phyloP scores from a whole-genome alignment of 1,284 basidiomycete genomes.

The Irpex rosettiformis region DNA sequence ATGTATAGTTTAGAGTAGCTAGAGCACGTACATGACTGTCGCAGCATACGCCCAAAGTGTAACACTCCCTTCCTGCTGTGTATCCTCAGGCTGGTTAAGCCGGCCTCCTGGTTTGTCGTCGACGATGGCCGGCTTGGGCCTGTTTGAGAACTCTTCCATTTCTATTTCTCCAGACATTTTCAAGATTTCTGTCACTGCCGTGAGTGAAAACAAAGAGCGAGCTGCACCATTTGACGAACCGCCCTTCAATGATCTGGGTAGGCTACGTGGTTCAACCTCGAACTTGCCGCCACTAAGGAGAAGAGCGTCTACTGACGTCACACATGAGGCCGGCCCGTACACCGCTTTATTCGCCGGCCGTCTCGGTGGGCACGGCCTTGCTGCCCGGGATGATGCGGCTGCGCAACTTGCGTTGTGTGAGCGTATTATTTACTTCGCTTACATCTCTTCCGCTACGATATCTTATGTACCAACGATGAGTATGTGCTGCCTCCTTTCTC shows the following conservation, averaged over 20 bases:
- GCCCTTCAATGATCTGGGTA: background rate
- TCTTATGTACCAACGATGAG: background rate
- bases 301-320: background rate
- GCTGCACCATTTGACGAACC: background rate
- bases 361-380: background rate
- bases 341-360: background rate
- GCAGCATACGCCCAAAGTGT: conserved; percentile 47
- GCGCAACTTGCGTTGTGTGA: background rate
- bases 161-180: conserved; percentile 26
- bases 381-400: background rate
- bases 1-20: too few relatives aligned
- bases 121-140: conserved; percentile 7
- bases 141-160: conserved; percentile 28
- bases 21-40: conserved; percentile 40
- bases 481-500: background rate
- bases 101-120: conserved; percentile 5
- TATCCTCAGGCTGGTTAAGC: conserved; percentile 14
- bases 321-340: background rate
- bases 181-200: background rate
- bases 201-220: background rate
- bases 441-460: background rate
- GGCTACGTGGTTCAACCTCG: too few relatives aligned
- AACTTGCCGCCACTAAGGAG: background rate
- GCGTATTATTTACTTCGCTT: background rate
- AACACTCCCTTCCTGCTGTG: conserved; percentile 23